Conservation (phyloP, 1,284 basidiomycete genomes). For the Clitocybe nebularis region DNA sequence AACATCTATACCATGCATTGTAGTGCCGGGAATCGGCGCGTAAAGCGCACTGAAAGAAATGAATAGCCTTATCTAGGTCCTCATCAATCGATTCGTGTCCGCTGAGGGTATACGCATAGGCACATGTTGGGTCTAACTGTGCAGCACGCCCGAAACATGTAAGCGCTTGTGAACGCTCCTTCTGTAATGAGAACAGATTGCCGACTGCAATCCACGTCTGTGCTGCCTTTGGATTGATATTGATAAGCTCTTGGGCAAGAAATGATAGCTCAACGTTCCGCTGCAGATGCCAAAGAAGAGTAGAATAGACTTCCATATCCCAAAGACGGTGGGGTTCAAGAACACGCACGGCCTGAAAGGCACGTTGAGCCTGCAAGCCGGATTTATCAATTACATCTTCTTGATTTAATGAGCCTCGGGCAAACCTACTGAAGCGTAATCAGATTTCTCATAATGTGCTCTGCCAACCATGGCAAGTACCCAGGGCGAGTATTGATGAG, state of each 20-base stretch:
- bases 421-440: conserved; percentile 77
- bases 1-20: conserved; percentile 77
- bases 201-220: conserved; percentile 94
- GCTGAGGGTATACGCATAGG: conserved; percentile 90
- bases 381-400: conserved; percentile 24
- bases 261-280: conserved; percentile 79
- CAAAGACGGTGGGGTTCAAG: conserved; percentile 81
- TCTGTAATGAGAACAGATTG: conserved; percentile 88
- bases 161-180: conserved; percentile 86
- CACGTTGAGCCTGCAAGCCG: conserved; percentile 69
- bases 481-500: conserved; percentile 72
- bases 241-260: conserved; percentile 85
- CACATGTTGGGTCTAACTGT: conserved; percentile 78
- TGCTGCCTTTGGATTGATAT: conserved; percentile 75
- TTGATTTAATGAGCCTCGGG: conserved; percentile 11
- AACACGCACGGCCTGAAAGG: conserved; percentile 76
- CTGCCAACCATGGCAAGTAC: conserved; percentile 79
- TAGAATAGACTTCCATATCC: conserved; percentile 94
- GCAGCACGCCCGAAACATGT: conserved; percentile 89
- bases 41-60: conserved; percentile 86
- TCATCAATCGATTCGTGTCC: conserved; percentile 95
- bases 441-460: conserved; percentile 83
- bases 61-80: conserved; percentile 85
- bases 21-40: conserved; percentile 87
- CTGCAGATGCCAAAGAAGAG: conserved; percentile 89